Percentiles rank a stretch among this genome's conserved stretches.
Conservation (phyloP, 2,329 filamentous ascomycete genomes). For the Monilinia laxa region DNA sequence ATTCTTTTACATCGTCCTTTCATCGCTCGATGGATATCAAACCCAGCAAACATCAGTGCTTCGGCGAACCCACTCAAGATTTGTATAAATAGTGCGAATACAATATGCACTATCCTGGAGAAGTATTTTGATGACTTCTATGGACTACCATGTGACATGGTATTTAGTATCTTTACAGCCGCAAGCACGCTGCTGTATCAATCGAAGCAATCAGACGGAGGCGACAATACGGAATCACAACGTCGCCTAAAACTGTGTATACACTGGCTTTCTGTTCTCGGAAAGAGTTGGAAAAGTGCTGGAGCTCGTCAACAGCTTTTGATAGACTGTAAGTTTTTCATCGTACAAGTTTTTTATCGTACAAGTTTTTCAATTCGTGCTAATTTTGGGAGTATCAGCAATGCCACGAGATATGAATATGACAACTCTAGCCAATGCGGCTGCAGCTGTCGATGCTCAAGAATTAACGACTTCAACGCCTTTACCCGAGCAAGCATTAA, state of each 20-base stretch:
- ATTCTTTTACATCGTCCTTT: slow-evolving; percentile 39
- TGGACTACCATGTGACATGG: slow-evolving; percentile 39
- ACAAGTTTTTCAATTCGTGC: slow-evolving; percentile 28
- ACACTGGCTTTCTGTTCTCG: slow-evolving; percentile 38
- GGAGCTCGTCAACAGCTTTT: slow-evolving; percentile 37
- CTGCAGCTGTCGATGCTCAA: slow-evolving; percentile 7
- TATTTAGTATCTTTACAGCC: slow-evolving; percentile 38
- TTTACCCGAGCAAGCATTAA: slow-evolving; percentile 15
- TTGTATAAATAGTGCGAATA: slow-evolving; percentile 36
- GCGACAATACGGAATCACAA: slow-evolving; percentile 27
- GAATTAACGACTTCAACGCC: slow-evolving; percentile 3
- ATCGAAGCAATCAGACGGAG: slow-evolving; percentile 27
- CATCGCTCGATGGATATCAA: slow-evolving; percentile 33
- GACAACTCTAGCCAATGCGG: slow-evolving; percentile 5
- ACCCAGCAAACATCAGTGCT: slow-evolving; percentile 24
- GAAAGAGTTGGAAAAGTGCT: slow-evolving; percentile 39
- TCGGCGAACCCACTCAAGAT: slow-evolving; percentile 30
- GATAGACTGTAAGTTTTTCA: slow-evolving; percentile 34
- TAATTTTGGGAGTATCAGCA: slow-evolving; percentile 18
- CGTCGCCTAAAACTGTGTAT: slow-evolving; percentile 36
- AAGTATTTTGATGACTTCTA: slow-evolving; percentile 36
- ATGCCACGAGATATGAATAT: slow-evolving; percentile 20
- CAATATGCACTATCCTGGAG: slow-evolving; percentile 37
- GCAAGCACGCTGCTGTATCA: slow-evolving; percentile 37
- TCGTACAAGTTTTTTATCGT: slow-evolving; percentile 22